Conservation (phyloP, 176 grass and related monocot species). For the Aegilops umbellulata region DNA sequence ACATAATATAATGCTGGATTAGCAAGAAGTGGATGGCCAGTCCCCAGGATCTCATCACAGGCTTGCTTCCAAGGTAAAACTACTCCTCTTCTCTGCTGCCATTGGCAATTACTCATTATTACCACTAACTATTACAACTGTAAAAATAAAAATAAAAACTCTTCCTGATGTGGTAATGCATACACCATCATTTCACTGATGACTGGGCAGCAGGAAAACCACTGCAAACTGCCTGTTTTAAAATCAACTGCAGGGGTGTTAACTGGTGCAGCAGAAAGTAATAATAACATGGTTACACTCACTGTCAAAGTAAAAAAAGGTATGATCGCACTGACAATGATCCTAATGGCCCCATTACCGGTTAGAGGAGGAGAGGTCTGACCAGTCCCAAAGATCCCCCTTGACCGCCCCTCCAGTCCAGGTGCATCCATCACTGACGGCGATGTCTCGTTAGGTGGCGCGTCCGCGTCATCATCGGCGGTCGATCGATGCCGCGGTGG, state of each 20-base stretch:
- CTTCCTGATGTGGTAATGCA: neutral
- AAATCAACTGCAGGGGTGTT: neutral
- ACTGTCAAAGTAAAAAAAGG: neutral
- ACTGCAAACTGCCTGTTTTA: neutral
- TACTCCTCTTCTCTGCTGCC: slow-evolving; percentile 13
- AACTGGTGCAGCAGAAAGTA: neutral
- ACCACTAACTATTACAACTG: neutral
- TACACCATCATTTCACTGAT: neutral
- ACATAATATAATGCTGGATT: slow-evolving; percentile 17
- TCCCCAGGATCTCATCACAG: slow-evolving; percentile 7
- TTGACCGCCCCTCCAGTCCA: neutral
- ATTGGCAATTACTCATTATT: neutral
- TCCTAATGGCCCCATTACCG: neutral
- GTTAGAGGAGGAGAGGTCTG: neutral
- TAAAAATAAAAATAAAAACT: neutral
- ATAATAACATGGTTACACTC: neutral
- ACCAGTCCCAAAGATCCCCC: slow-evolving; percentile 11
- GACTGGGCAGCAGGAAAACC: neutral
- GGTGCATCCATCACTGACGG: neutral
- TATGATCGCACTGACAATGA: slow-evolving; percentile 20
- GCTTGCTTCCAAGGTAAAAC: neutral
- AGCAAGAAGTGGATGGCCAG: slow-evolving; percentile 43
- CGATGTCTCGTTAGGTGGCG: slow-evolving; percentile 1
- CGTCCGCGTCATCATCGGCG: slow-evolving; percentile 12
- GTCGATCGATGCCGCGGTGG: neutral